Percentiles rank a stretch among this genome's conserved stretches.
phyloP scores from a whole-genome alignment of 2,329 filamentous ascomycete genomes.

The Pseudocercospora vitis region DNA sequence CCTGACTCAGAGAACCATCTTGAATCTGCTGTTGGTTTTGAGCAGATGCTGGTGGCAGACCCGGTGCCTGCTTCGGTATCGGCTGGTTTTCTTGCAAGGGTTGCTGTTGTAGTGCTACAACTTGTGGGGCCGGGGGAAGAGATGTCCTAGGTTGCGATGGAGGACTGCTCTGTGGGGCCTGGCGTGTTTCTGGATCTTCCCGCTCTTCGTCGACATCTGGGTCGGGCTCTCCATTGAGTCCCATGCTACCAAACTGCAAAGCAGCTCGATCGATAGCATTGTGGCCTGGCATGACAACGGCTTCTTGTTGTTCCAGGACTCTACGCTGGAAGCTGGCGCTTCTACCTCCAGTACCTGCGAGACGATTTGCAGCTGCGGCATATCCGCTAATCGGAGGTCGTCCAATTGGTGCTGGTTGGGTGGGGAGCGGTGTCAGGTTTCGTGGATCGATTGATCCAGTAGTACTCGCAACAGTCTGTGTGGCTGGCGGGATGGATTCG shows the following conservation, averaged over 20 bases:
- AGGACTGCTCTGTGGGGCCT: constrained; percentile 90
- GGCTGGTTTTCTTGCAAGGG: constrained; percentile 41
- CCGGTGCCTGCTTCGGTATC: constrained; percentile 61
- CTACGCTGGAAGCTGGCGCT: constrained; percentile 80
- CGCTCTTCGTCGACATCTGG: constrained; percentile 87
- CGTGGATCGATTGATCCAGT: constrained; percentile 81
- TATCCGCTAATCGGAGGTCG: constrained; percentile 70
- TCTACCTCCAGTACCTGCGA: constrained; percentile 63
- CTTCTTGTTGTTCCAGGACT: constrained; percentile 91
- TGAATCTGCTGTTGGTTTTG: constrained; percentile 47
- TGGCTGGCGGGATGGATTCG: constrained; percentile 71
- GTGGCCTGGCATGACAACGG: constrained; percentile 96
- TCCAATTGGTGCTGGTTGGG: constrained; percentile 60
- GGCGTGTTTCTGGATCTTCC: constrained; percentile 92
- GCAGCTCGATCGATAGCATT: constrained; percentile 89
- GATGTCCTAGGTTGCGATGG: constrained; percentile 81
- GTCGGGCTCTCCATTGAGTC: constrained; percentile 74
- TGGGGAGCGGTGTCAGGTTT: constrained; percentile 62
- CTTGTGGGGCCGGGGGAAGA: constrained; percentile 68
- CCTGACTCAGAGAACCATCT: constrained; percentile 51
- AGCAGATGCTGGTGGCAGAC: constrained; percentile 61
- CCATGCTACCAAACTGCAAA: constrained; percentile 96
- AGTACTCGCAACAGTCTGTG: constrained; percentile 84
- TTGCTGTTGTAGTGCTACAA: constrained; percentile 42
- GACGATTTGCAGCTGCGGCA: constrained; percentile 79